phyloP scores from a whole-genome alignment of 495 filamentous ascomycete species.

The Gamarada debralockiae region DNA sequence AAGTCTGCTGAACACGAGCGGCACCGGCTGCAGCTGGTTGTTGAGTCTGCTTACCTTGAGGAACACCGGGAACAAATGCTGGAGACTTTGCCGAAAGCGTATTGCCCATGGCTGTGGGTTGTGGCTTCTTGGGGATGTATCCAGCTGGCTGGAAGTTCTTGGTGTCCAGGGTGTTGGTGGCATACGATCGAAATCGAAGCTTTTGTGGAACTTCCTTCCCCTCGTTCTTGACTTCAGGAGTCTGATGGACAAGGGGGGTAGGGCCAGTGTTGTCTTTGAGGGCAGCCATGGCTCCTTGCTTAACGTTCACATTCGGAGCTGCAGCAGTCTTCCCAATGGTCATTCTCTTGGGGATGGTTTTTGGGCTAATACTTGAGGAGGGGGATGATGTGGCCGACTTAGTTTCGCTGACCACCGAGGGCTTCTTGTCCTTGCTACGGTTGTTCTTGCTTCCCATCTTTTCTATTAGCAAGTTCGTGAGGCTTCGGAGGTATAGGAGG shows the following conservation, averaged over 20 bases:
- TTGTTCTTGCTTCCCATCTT: neutral
- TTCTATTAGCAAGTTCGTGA: neutral
- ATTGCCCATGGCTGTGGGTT: neutral
- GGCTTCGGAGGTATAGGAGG: neutral
- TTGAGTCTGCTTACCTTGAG: neutral
- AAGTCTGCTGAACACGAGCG: no score
- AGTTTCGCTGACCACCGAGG: neutral
- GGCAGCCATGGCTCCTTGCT: neutral
- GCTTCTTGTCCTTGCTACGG: neutral
- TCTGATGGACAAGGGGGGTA: neutral
- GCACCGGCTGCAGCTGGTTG: no score
- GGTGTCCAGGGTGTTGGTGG: conserved; percentile 1
- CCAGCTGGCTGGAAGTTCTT: neutral
- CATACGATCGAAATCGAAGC: neutral
- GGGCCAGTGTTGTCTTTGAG: no score
- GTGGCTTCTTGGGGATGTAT: neutral
- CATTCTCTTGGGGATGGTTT: neutral
- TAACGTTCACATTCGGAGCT: neutral
- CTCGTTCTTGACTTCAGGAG: neutral
- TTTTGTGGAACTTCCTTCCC: neutral
- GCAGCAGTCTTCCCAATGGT: neutral
- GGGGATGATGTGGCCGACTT: neutral
- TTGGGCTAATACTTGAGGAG: neutral
- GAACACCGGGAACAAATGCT: neutral
- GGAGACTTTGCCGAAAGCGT: neutral